Conservation (phyloP, 805 yeast species). For the Barnettozyma botsteinii region DNA sequence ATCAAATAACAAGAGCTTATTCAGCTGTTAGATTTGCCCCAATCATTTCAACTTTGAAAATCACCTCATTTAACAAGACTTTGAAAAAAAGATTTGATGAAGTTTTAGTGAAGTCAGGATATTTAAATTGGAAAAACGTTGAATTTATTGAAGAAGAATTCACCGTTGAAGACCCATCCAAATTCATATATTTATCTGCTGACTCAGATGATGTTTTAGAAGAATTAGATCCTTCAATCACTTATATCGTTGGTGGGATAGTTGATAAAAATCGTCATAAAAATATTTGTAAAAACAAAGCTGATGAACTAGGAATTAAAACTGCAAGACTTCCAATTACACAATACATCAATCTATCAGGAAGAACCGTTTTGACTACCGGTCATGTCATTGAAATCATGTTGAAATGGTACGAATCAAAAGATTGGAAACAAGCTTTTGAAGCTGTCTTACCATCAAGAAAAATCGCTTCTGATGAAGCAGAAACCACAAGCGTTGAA, state of each 20-base stretch:
- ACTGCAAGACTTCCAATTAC: conserved; percentile 85
- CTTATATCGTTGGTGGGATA: conserved; percentile 91
- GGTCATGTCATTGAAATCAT: conserved; percentile 91
- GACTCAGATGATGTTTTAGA: conserved; percentile 73
- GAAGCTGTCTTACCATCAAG: conserved; percentile 83
- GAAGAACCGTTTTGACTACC: conserved; percentile 86
- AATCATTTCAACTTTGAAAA: conserved; percentile 49
- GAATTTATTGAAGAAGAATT: conserved; percentile 34
- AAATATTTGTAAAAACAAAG: conserved; percentile 73
- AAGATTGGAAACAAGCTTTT: conserved; percentile 83
- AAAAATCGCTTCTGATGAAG: conserved; percentile 31
- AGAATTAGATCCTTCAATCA: conserved; percentile 57
- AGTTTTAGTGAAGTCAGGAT: conserved; percentile 46
- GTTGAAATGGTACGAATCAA: conserved; percentile 70
- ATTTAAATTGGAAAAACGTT: conserved; percentile 64
- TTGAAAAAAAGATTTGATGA: conserved; percentile 65
- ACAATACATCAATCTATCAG: conserved; percentile 73
- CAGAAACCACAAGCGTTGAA: background rate
- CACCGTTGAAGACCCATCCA: conserved; percentile 30
- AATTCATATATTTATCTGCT: conserved; percentile 71
- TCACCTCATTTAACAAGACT: conserved; percentile 62
- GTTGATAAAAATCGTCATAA: conserved; percentile 93
- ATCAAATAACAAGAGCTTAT: conserved; percentile 79
- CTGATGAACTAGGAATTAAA: conserved; percentile 59
- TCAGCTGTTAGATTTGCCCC: conserved; percentile 64